Evolutionary conservation across 192 early-diverging fungal species (phyloP), one percentile per base, ranked within the genome.

Genomic region (Coemansia sp.): DNA sequence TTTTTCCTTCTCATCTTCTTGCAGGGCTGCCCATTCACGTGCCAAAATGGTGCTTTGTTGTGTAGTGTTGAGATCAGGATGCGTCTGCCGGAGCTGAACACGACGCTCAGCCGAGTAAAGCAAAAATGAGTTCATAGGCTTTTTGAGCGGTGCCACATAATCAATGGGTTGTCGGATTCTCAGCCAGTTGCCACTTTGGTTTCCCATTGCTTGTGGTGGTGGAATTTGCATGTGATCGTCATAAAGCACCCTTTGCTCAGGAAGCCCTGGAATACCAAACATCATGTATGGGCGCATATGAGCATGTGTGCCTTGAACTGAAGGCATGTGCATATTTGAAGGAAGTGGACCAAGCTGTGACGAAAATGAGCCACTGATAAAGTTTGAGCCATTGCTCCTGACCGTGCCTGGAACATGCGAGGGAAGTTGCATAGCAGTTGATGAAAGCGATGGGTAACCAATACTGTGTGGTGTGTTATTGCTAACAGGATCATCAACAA

Each of bases 101-200:
- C 87, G 78, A n/a, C 87, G 79, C 53, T 87, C 85, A 23, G 78
- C 80, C 0, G 84, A 85, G 50, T 82, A 88, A 5, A 88, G 71
- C 53, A 88, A 58, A 51, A 88, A 88, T 1, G 87, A 84, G 57
- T 86, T 88, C 78, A 84, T 80, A 3, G 87, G 87, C 42, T 84
- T 67, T 45, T 87, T 87, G 10, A 82, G 71, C n/a, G 75, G 75
- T 8, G 75, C 70, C 10, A 78, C 75, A 15, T 72, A 71, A 59
- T 78, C 75, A 30, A 78, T 78, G 10, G 75, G 75, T 59, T 78
- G 75, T 15, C 70, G 52, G 38, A 78, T 71, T 8, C 66, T 61
- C 19, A 72, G 55, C 75, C 75, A 78, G 49, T 63, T 70, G 21
- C 60, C 54, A 30, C 27, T 7, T 14, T 60, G 52, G 55, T 66